These are phyloP conservation scores for Yamadazyma tumulicola DNA, from an alignment of 805 yeast species.

Conservation along the genomic window DNA sequence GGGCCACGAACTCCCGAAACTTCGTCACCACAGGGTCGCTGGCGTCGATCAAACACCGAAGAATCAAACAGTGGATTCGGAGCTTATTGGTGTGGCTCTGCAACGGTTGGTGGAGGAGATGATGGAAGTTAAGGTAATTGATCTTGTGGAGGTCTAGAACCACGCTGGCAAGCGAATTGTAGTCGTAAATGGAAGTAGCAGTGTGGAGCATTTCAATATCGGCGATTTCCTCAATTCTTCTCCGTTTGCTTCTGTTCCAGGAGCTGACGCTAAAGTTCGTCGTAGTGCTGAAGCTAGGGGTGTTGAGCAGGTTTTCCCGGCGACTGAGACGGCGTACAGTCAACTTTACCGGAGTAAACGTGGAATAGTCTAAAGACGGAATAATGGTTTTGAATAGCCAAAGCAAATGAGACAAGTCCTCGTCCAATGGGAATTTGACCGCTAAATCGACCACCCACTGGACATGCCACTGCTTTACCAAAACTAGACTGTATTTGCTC, in stretches of 20 bases:
- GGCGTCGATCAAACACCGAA: conserved; percentile 2
- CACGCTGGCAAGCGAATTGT: conserved; percentile 18
- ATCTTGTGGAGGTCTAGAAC: conserved; percentile 17
- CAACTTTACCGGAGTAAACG: conserved; percentile 7
- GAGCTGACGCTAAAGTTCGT: background rate
- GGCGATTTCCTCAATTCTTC: conserved; percentile 7
- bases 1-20: too few species aligned
- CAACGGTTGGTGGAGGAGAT: conserved; percentile 3
- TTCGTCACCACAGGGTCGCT: conserved; percentile 3
- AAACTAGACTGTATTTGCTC: conserved; percentile 6
- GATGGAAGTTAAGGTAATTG: conserved; percentile 12
- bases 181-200: conserved; percentile 14
- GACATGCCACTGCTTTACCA: conserved; percentile 28
- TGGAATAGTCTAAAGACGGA: conserved; percentile 17
- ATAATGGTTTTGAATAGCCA: conserved; percentile 18
- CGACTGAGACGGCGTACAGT: conserved; percentile 1
- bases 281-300: too few species aligned
- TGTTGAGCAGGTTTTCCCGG: too few species aligned
- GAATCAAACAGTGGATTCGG: conserved; percentile 6
- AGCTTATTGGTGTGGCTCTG: conserved; percentile 6
- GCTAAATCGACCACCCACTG: conserved; percentile 25
- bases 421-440: conserved; percentile 30
- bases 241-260: conserved; percentile 15
- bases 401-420: conserved; percentile 20
- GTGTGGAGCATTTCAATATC: conserved; percentile 13